Evolutionary conservation across 164 flowering plant genomes (phyloP).

Genomic region (Umbellularia californica): DNA sequence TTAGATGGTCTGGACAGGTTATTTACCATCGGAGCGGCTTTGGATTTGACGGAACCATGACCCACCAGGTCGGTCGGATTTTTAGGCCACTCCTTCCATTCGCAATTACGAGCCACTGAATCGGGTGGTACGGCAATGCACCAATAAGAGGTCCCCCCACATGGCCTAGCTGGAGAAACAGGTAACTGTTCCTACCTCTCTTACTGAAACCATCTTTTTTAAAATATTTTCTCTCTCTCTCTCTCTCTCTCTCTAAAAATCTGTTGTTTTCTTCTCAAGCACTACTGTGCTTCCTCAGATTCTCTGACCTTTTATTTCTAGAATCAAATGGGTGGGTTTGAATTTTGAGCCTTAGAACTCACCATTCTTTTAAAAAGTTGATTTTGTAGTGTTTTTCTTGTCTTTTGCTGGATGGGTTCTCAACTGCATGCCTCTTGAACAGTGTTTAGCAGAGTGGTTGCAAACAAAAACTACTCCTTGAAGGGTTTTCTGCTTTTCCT

Average conservation of each 20-base stretch:
- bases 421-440: neutral
- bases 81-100: too few species aligned
- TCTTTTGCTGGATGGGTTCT: neutral
- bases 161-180: slow-evolving; percentile 30
- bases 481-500: neutral
- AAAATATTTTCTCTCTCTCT: neutral
- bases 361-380: neutral
- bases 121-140: neutral
- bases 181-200: neutral
- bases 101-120: neutral
- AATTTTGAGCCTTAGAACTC: neutral
- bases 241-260: neutral
- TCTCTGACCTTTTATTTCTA: slow-evolving; percentile 5
- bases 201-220: too few species aligned
- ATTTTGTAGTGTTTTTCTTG: neutral
- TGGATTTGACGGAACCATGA: too few species aligned
- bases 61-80: too few species aligned
- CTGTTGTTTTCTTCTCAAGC: neutral
- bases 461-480: neutral
- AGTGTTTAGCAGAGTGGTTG: neutral
- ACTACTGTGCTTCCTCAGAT: slow-evolving; percentile 4
- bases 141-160: slow-evolving; percentile 16
- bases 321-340: neutral
- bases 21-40: too few species aligned
- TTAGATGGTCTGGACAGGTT: too few species aligned